Percentiles rank a stretch among this genome's conserved stretches.
Conservation (phyloP, 176 grass and related monocot genomes). For the Echinochloa phyllopogon region DNA sequence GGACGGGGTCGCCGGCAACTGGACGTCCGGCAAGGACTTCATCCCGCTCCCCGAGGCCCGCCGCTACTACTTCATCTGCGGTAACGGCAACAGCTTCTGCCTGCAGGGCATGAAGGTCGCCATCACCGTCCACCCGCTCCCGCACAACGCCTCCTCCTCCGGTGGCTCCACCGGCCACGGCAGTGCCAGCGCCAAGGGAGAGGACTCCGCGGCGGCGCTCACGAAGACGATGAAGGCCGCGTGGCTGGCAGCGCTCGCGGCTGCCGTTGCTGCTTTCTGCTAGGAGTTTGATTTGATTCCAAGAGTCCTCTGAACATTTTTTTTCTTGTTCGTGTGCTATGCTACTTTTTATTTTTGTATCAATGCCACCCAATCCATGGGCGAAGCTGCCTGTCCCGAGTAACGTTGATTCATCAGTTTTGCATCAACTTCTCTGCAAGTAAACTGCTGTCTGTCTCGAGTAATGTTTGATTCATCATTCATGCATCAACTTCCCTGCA, state of each 20-base stretch:
- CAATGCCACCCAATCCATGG: too few relatives aligned
- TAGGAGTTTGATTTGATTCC: background rate
- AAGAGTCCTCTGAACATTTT: background rate
- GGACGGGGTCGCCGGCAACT: constrained; percentile 77
- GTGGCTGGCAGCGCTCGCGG: constrained; percentile 8
- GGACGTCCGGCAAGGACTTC: constrained; percentile 96
- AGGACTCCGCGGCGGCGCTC: constrained; percentile 10
- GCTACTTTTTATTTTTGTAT: background rate
- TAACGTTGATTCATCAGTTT: too few relatives aligned
- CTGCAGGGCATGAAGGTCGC: constrained; percentile 77
- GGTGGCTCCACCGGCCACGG: background rate
- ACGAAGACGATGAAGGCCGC: background rate
- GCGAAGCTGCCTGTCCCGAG: too few relatives aligned
- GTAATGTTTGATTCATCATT: too few relatives aligned
- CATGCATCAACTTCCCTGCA: too few relatives aligned
- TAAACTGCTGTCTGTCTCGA: too few relatives aligned
- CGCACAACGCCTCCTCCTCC: constrained; percentile 29
- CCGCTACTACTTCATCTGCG: constrained; percentile 84
- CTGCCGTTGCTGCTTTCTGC: background rate
- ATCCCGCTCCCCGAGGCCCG: constrained; percentile 59
- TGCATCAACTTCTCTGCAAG: too few relatives aligned
- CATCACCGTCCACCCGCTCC: constrained; percentile 50
- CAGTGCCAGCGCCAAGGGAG: background rate
- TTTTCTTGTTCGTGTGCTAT: background rate
- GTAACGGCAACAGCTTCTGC: constrained; percentile 88